Conservation (phyloP, 2,329 filamentous ascomycete genomes). For the Trichoderma hamatum region DNA sequence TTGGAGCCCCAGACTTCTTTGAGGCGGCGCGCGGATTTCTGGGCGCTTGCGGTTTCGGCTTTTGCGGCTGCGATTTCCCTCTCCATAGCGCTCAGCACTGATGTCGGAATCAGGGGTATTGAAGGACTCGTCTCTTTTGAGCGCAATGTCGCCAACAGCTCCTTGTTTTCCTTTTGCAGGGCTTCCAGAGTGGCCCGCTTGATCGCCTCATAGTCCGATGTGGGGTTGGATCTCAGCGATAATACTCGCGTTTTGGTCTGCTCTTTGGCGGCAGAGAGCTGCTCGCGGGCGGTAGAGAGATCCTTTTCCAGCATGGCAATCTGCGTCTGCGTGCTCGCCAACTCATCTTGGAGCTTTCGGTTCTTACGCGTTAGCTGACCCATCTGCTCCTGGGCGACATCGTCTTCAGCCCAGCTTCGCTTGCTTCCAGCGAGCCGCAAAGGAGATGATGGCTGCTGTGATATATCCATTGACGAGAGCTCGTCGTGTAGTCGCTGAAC, state of each 20-base stretch:
- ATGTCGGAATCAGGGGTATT: conserved; percentile 71
- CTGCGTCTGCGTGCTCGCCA: conserved; percentile 69
- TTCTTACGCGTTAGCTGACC: conserved; percentile 87
- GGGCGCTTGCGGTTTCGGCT: conserved; percentile 68
- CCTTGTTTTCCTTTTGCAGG: conserved; percentile 80
- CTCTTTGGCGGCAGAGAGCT: conserved; percentile 67
- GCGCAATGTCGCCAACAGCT: conserved; percentile 74
- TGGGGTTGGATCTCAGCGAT: conserved; percentile 89
- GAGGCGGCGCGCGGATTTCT: conserved; percentile 82
- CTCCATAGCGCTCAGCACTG: conserved; percentile 73
- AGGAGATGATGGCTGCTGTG: conserved; percentile 26
- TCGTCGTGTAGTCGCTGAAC: conserved; percentile 74
- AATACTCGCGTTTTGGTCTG: conserved; percentile 80
- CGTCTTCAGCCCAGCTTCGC: conserved; percentile 63
- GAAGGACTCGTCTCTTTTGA: conserved; percentile 45
- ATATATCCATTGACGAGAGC: conserved; percentile 65
- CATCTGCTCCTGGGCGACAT: conserved; percentile 69
- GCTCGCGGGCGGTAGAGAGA: conserved; percentile 70
- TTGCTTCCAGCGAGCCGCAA: conserved; percentile 57
- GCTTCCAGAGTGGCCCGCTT: conserved; percentile 78
- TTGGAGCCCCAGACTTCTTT: conserved; percentile 94
- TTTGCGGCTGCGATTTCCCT: conserved; percentile 74
- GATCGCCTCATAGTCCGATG: conserved; percentile 79
- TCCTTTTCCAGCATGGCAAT: conserved; percentile 74
- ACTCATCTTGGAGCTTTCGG: conserved; percentile 78